A percentile compares a stretch with the other conserved stretches of the same genome.
Evolutionary conservation across 1,284 basidiomycete species (phyloP).

Genomic region (Thelephora terrestris): DNA sequence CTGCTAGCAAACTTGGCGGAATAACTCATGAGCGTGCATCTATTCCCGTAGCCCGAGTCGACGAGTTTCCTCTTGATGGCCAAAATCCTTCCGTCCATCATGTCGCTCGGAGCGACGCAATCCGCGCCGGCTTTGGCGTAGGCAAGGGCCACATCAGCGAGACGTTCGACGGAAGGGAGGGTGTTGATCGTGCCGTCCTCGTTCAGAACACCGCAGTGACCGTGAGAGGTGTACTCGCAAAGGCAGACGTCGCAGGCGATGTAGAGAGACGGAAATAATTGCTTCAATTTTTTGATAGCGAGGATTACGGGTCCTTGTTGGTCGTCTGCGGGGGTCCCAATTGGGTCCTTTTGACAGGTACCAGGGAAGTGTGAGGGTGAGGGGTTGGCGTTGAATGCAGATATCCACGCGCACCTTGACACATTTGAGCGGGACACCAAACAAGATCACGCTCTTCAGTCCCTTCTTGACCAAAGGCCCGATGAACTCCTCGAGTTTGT

Average conservation of each 20-base stretch:
- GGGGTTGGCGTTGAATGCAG: background rate
- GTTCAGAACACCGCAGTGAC: constrained; percentile 87
- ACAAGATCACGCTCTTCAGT: constrained; percentile 86
- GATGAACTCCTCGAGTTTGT: constrained; percentile 84
- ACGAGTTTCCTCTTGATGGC: constrained; percentile 86
- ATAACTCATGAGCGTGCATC: constrained; percentile 92
- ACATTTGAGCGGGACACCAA: constrained; percentile 86
- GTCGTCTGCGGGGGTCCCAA: constrained; percentile 87
- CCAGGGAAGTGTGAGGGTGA: background rate
- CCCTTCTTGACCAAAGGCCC: constrained; percentile 86
- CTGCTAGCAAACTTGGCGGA: constrained; percentile 97
- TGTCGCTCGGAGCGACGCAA: constrained; percentile 97
- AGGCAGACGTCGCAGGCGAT: constrained; percentile 95
- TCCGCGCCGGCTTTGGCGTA: constrained; percentile 95
- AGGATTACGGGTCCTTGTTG: constrained; percentile 86
- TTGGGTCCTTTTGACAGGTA: constrained; percentile 49
- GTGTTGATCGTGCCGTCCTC: constrained; percentile 69
- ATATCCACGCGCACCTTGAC: constrained; percentile 56
- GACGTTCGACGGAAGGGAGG: constrained; percentile 68
- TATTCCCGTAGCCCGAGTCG: constrained; percentile 74
- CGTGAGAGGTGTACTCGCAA: constrained; percentile 99
- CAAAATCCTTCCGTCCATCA: constrained; percentile 97
- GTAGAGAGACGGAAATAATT: constrained; percentile 75
- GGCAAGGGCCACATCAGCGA: constrained; percentile 86
- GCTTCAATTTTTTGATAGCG: constrained; percentile 72